Evolutionary conservation across 2,329 filamentous ascomycete species (phyloP).

Genomic region (Zelopaecilomyces penicillatus): DNA sequence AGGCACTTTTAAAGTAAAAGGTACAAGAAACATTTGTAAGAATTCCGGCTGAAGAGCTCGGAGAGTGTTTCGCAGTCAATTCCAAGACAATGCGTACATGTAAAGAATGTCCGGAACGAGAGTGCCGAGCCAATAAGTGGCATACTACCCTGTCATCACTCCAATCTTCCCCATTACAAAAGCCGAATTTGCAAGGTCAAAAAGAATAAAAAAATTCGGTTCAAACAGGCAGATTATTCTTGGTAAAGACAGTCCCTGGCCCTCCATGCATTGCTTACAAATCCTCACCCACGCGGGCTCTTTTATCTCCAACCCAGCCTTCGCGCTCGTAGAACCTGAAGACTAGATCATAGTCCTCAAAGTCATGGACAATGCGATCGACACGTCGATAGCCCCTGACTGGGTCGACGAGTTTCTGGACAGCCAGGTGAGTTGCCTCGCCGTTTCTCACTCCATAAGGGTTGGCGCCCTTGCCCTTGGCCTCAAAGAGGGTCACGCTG

Average conservation of each 20-base stretch:
- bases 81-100: not conserved
- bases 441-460: constrained; percentile 33
- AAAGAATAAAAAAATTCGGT: too few species aligned
- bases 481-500: constrained; percentile 92
- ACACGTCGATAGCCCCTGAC: constrained; percentile 82
- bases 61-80: too few species aligned
- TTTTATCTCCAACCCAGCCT: constrained; percentile 55
- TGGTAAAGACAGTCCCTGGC: too few species aligned
- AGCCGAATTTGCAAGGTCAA: too few species aligned
- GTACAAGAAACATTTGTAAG: too few species aligned
- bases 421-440: constrained; percentile 26
- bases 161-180: too few species aligned
- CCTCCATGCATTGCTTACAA: constrained; percentile 16
- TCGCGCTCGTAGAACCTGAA: constrained; percentile 95
- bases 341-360: constrained; percentile 93
- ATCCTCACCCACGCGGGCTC: constrained; percentile 47
- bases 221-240: too few species aligned
- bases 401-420: constrained; percentile 57
- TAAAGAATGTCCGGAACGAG: constrained; percentile 7
- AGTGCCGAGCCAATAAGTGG: too few species aligned
- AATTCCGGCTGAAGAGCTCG: too few species aligned
- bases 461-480: constrained; percentile 52
- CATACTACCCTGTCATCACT: too few species aligned
- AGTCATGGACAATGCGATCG: constrained; percentile 92
- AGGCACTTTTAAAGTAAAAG: too few species aligned